These are phyloP conservation scores for Pseudomassariella vexata DNA, from an alignment of 2,329 filamentous ascomycete genomes.

Conservation along the genomic window DNA sequence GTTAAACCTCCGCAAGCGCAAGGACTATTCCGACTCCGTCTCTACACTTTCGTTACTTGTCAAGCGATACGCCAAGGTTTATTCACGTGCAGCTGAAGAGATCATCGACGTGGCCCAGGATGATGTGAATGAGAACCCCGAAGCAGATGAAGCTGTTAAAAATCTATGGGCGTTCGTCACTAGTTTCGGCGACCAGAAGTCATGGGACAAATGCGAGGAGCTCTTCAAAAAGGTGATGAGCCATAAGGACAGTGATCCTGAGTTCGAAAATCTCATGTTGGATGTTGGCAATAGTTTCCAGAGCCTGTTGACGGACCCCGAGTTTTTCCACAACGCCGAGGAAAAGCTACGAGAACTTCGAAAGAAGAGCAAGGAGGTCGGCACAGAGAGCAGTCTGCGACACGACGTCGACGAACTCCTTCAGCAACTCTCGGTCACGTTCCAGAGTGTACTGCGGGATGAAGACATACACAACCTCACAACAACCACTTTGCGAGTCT, in stretches of 20 bases:
- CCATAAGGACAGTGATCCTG: slow-evolving; percentile 70
- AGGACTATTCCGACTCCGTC: slow-evolving; percentile 82
- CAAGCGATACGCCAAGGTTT: slow-evolving; percentile 70
- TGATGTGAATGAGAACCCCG: slow-evolving; percentile 67
- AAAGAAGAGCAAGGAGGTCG: slow-evolving; percentile 55
- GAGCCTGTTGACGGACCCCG: slow-evolving; percentile 76
- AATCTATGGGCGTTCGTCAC: slow-evolving; percentile 79
- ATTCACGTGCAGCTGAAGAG: slow-evolving; percentile 67
- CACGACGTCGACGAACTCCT: slow-evolving; percentile 70
- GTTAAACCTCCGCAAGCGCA: slow-evolving; percentile 64
- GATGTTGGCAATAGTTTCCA: slow-evolving; percentile 71
- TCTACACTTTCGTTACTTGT: slow-evolving; percentile 71
- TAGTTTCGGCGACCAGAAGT: slow-evolving; percentile 67
- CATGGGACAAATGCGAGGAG: slow-evolving; percentile 71
- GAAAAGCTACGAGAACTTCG: slow-evolving; percentile 45
- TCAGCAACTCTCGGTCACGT: slow-evolving; percentile 60
- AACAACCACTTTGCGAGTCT: slow-evolving; percentile 61
- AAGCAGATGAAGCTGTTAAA: slow-evolving; percentile 66
- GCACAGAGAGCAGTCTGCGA: slow-evolving; percentile 60
- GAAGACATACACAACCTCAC: slow-evolving; percentile 65
- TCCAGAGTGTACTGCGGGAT: slow-evolving; percentile 66
- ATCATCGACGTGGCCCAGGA: slow-evolving; percentile 61
- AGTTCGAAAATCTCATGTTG: slow-evolving; percentile 73
- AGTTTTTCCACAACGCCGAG: slow-evolving; percentile 74
- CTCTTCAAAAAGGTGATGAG: slow-evolving; percentile 65